Base-by-base conservation (phyloP, 148 eudicot genomes). In the Agrostemma githago region DNA sequence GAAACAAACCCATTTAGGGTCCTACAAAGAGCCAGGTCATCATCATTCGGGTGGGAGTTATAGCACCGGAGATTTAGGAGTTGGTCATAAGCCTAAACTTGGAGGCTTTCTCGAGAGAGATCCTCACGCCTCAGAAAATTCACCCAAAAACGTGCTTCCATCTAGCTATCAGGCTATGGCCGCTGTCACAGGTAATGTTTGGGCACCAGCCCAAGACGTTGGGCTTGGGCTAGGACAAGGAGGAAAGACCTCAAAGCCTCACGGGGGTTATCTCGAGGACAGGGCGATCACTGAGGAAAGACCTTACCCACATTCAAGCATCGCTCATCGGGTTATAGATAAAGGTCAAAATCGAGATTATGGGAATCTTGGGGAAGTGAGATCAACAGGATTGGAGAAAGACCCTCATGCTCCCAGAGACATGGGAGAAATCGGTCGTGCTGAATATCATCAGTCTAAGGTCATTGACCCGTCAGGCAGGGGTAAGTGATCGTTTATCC, bases 401-500 rank as follows among this genome's bases (percentile, higher is more conserved):
- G 83, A 81, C 46, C 83, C 84, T 71, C 72, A 76, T 58, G 82
- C 76, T 7, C 89, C 87, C 0, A 71, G 57, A 14, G 73, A 42
- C 26, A 15, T 16, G 12, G 64, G 71, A 43, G 66, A 56, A 72
- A 77, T 9, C 3, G 21, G 20, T 21, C 56, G 64, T 2, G 68
- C 79, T 41, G 77, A 84, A 8, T 82, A 86, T 59, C 83, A 85
- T 77, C 83, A 84, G 80, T 66, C 74, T 61, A 87, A 89, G 77
- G 88, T 83, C 70, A 54, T 73, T 58, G 87, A 88, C 77, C 89
- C 89, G 15, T 81, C 87, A n/a, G 83, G 83, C 56, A 46, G 34
- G 21, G 88, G 97, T 88, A 80, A 74, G 34, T 26, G 34, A 26
- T 26, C 34, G 1, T 26, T 26, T 26, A 26, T 26, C 34, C 34